A percentile compares a stretch with the other conserved stretches of the same genome.
Conservation (phyloP, 2,329 filamentous ascomycete genomes). For the Leptosphaerulina australis region DNA sequence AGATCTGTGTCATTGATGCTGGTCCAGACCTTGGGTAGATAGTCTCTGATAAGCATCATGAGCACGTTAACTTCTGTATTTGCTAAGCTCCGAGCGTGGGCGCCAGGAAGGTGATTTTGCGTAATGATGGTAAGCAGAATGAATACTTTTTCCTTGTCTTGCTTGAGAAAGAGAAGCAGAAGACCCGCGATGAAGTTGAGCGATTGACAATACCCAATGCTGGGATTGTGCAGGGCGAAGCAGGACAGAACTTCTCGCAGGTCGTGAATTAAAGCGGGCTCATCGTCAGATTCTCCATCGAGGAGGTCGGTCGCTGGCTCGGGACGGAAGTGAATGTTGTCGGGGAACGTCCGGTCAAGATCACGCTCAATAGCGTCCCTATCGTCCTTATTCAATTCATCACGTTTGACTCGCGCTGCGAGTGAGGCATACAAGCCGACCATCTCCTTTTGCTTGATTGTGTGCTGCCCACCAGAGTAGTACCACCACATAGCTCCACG, state of each 20-base stretch:
- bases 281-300: constrained; percentile 51
- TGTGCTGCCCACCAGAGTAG: constrained; percentile 85
- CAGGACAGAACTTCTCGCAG: constrained; percentile 85
- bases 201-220: constrained; percentile 93
- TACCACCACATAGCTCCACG: constrained; percentile 97
- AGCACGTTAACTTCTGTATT: constrained; percentile 94
- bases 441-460: constrained; percentile 71
- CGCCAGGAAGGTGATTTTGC: constrained; percentile 83
- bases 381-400: constrained; percentile 70
- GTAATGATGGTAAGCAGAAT: constrained; percentile 94
- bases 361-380: constrained; percentile 92
- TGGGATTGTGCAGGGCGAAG: constrained; percentile 88
- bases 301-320: constrained; percentile 43
- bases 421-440: constrained; percentile 74
- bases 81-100: constrained; percentile 86
- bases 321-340: constrained; percentile 89
- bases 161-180: constrained; percentile 78
- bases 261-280: constrained; percentile 79
- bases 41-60: constrained; percentile 83
- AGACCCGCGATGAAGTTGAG: constrained; percentile 94
- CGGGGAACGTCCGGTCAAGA: constrained; percentile 90
- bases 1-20: constrained; percentile 81
- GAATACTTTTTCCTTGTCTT: constrained; percentile 88
- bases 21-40: constrained; percentile 81
- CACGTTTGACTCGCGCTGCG: constrained; percentile 68